A percentile compares a stretch with the other conserved stretches of the same genome.
Evolutionary conservation across 2,329 filamentous ascomycete genomes (phyloP).

Genomic region (Rutstroemia sp.): DNA sequence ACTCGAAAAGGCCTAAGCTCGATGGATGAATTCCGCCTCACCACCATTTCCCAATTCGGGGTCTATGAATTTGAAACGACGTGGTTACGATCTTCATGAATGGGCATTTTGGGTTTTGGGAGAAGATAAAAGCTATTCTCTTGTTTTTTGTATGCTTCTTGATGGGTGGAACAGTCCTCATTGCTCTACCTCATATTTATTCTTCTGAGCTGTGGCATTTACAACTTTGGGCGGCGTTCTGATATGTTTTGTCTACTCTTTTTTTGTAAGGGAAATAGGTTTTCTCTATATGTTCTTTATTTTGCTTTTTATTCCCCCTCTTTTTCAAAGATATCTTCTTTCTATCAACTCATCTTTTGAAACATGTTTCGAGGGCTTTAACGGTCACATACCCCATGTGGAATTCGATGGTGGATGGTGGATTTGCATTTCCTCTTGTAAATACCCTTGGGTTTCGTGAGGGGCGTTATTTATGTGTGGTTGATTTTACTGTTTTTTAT

Average conservation of each 20-base stretch:
- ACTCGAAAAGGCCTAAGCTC: slow-evolving; percentile 7
- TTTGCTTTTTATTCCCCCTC: neutral
- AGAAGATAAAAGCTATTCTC: slow-evolving; percentile 1
- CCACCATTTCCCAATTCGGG: neutral
- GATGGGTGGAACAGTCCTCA: neutral
- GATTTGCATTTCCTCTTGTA: slow-evolving; percentile 8
- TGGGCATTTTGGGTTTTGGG: slow-evolving; percentile 1
- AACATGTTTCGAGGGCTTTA: neutral
- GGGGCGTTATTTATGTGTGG: neutral
- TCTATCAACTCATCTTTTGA: neutral
- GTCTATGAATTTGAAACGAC: neutral
- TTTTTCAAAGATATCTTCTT: neutral
- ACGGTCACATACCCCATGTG: neutral
- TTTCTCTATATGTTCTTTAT: neutral
- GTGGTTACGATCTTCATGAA: slow-evolving; percentile 7
- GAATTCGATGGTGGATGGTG: neutral
- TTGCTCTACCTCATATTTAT: neutral
- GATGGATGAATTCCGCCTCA: slow-evolving; percentile 2
- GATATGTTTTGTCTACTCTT: neutral
- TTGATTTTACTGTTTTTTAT: neutral
- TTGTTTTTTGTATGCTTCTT: neutral
- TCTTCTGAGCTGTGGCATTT: neutral
- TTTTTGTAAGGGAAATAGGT: neutral
- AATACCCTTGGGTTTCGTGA: slow-evolving; percentile 8
- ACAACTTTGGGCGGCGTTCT: neutral